Evolutionary conservation across 306 rosid species (phyloP).

Genomic region (Delonix regia): DNA sequence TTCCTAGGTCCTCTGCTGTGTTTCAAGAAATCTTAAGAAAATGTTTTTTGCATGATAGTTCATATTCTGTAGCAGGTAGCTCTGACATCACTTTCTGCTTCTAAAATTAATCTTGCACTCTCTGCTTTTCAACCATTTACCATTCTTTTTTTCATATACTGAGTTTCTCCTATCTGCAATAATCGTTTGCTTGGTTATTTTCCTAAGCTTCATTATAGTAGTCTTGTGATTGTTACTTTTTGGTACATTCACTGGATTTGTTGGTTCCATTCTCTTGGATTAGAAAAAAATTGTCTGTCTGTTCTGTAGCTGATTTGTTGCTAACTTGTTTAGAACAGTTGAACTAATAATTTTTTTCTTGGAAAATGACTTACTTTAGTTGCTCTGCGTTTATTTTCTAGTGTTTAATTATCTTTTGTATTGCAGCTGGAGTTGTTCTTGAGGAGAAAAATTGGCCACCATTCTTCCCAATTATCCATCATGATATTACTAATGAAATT

Average conservation of each 20-base stretch:
- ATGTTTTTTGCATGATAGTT: neutral
- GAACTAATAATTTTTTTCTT: neutral
- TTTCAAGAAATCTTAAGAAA: neutral
- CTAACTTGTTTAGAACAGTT: slow-evolving; percentile 10
- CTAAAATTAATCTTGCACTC: neutral
- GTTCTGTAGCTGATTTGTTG: neutral
- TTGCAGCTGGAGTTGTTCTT: slow-evolving; percentile 87
- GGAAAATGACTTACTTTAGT: neutral
- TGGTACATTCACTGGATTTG: neutral
- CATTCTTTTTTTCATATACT: neutral
- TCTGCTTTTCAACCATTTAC: neutral
- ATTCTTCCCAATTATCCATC: slow-evolving; percentile 90
- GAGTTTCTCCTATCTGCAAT: neutral
- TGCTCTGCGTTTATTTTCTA: slow-evolving; percentile 18
- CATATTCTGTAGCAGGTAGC: neutral
- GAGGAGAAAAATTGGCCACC: slow-evolving; percentile 98
- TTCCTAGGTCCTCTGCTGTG: neutral
- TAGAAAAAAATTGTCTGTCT: neutral
- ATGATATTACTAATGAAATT: slow-evolving; percentile 88
- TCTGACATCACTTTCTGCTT: neutral
- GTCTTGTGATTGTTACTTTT: neutral
- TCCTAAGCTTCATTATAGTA: neutral
- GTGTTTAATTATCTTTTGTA: slow-evolving; percentile 41
- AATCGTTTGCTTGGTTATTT: neutral
- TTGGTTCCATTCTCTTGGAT: neutral